These are phyloP conservation scores for Acacia acuminata DNA, from an alignment of 306 rosid genomes.

Conservation along the genomic window DNA sequence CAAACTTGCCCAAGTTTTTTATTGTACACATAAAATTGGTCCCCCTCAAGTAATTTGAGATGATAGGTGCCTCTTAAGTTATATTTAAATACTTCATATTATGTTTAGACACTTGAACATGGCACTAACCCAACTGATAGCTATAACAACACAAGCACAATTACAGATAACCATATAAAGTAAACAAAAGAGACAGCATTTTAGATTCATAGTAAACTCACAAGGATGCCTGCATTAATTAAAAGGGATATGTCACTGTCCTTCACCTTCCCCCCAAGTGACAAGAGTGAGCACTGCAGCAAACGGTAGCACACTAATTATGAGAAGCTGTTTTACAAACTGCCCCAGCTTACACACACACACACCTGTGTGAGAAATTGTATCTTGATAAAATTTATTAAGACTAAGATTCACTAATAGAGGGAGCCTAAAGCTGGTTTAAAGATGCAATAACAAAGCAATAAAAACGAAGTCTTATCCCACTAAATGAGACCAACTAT, in stretches of 20 bases:
- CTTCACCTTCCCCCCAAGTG: slow-evolving; percentile 87
- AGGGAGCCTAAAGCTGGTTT: neutral
- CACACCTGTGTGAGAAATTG: neutral
- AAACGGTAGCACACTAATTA: slow-evolving; percentile 21
- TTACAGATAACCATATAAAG: slow-evolving; percentile 1
- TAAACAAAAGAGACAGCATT: neutral
- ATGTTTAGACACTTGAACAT: neutral
- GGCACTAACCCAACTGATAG: neutral
- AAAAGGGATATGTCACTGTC: slow-evolving; percentile 80
- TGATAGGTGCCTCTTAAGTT: neutral
- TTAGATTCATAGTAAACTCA: slow-evolving; percentile 50
- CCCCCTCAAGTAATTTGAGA: neutral
- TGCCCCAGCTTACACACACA: neutral
- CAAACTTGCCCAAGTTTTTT: neutral
- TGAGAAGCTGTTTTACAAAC: slow-evolving; percentile 23
- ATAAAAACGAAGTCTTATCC: neutral
- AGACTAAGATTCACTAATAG: neutral
- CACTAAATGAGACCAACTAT: neutral
- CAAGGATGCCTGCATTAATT: slow-evolving; percentile 82
- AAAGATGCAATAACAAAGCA: neutral
- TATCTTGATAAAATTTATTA: neutral
- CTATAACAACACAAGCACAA: neutral
- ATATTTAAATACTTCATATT: slow-evolving; percentile 13
- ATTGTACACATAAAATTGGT: neutral
- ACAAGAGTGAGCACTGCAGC: slow-evolving; percentile 75